Evolutionary conservation across 164 flowering plant species (phyloP), one percentile per base, ranked within the genome.

Genomic region (Kingdonia uniflora): DNA sequence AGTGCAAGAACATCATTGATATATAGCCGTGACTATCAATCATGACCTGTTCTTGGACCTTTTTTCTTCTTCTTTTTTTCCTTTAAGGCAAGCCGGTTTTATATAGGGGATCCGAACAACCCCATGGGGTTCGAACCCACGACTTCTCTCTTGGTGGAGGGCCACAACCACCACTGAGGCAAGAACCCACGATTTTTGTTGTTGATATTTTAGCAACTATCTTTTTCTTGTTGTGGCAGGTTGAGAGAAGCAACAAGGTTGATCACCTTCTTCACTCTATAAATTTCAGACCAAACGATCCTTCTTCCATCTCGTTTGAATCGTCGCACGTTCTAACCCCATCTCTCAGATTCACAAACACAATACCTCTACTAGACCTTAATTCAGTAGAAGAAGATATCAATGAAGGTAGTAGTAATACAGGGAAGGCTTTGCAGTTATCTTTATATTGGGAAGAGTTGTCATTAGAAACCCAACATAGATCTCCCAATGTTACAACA

Each of bases 141-240:
- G n/a, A n/a, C n/a, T n/a, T n/a, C n/a, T n/a, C n/a, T n/a, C n/a
- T n/a, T n/a, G n/a, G n/a, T n/a, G n/a, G n/a, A n/a, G n/a, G n/a
- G n/a, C n/a, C n/a, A n/a, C n/a, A n/a, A n/a, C n/a, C n/a, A n/a
- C n/a, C n/a, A n/a, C n/a, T n/a, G n/a, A n/a, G n/a, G n/a, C n/a
- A n/a, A n/a, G n/a, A n/a, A n/a, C n/a, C n/a, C n/a, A n/a, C n/a
- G n/a, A n/a, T n/a, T n/a, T n/a, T n/a, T n/a, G n/a, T n/a, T n/a
- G n/a, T 41, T 0, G 2, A 15, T 21, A 54, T 0, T 16, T 15
- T 41, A 24, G 23, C 48, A 12, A 37, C 20, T 17, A 2, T 35
- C 26, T 57, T 2, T 15, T 2, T 7, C 2, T 63, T 23, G 42
- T 20, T 56, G 14, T 65, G 25, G 42, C 64, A 76, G 77, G 72